Conservation (phyloP, 2,329 filamentous ascomycete genomes). For the Cytospora piceicola region DNA sequence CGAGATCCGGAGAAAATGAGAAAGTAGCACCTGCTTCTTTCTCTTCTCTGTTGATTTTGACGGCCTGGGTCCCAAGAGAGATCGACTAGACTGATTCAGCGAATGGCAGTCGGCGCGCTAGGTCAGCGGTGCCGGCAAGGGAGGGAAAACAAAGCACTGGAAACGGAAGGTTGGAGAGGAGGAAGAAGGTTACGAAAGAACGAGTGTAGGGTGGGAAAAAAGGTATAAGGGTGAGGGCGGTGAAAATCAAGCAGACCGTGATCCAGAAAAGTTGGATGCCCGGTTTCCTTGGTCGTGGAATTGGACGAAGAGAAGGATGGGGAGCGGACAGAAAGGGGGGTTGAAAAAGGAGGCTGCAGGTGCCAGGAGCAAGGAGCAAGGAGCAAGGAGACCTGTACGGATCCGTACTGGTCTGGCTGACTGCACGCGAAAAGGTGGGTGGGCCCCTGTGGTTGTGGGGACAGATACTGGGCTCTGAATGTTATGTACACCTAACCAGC, state of each 20-base stretch:
- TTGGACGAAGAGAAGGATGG: conserved; percentile 7
- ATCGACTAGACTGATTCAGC: conserved; percentile 24
- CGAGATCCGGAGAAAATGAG: background rate
- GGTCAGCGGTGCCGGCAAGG: conserved; percentile 28
- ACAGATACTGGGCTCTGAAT: background rate
- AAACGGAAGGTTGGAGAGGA: conserved; percentile 32
- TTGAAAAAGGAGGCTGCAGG: conserved; percentile 31
- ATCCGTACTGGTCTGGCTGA: background rate
- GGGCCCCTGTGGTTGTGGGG: background rate
- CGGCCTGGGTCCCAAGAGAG: conserved; percentile 7
- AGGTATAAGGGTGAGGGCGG: conserved; percentile 21
- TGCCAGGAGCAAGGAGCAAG: conserved; percentile 26
- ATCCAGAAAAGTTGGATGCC: conserved; percentile 25
- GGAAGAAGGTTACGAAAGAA: conserved; percentile 35
- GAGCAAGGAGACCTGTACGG: background rate
- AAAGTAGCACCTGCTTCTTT: conserved; percentile 3
- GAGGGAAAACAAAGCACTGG: conserved; percentile 21
- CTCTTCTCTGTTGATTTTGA: background rate
- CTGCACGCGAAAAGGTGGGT: background rate
- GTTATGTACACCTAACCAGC: background rate
- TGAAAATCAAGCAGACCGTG: conserved; percentile 20
- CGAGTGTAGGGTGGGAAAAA: conserved; percentile 25
- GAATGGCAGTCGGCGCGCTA: conserved; percentile 30
- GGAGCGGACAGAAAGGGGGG: conserved; percentile 30
- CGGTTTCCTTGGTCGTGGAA: conserved; percentile 25